Conservation (phyloP, 345 rosid species). For the Aquilaria sinensis region DNA sequence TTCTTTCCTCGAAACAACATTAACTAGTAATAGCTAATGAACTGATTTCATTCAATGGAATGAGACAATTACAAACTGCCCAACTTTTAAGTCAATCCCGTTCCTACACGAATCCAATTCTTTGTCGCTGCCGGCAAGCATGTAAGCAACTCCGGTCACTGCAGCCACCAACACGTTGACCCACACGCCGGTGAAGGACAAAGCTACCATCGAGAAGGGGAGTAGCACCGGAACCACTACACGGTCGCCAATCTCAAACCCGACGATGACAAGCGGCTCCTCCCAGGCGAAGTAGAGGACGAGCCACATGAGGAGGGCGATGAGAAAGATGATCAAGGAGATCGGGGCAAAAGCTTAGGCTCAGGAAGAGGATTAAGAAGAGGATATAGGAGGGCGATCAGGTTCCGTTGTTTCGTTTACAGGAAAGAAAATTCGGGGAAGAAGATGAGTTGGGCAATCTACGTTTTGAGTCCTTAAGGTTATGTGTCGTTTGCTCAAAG, state of each 20-base stretch:
- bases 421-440: too few species aligned
- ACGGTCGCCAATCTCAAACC: constrained; percentile 33
- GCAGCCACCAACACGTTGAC: constrained; percentile 31
- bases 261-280: constrained; percentile 38
- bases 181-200: constrained; percentile 48
- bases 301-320: constrained; percentile 53
- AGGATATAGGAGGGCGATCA: constrained; percentile 14
- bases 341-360: constrained; percentile 50
- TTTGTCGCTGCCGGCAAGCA: constrained; percentile 39
- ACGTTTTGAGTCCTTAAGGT: too few species aligned
- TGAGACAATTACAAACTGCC: too few species aligned
- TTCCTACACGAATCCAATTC: constrained; percentile 11
- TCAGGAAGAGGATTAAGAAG: constrained; percentile 33
- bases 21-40: too few species aligned
- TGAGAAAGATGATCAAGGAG: constrained; percentile 37
- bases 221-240: constrained; percentile 33
- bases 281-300: constrained; percentile 64
- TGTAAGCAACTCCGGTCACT: constrained; percentile 26
- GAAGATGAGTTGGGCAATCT: too few species aligned
- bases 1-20: too few species aligned
- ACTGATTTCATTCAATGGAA: too few species aligned
- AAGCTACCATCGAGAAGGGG: constrained; percentile 26
- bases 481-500: too few species aligned
- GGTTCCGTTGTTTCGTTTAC: too few species aligned
- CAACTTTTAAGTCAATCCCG: too few species aligned